phyloP scores from a whole-genome alignment of 2,329 filamentous ascomycete genomes.

The Teratosphaeria destructans region DNA sequence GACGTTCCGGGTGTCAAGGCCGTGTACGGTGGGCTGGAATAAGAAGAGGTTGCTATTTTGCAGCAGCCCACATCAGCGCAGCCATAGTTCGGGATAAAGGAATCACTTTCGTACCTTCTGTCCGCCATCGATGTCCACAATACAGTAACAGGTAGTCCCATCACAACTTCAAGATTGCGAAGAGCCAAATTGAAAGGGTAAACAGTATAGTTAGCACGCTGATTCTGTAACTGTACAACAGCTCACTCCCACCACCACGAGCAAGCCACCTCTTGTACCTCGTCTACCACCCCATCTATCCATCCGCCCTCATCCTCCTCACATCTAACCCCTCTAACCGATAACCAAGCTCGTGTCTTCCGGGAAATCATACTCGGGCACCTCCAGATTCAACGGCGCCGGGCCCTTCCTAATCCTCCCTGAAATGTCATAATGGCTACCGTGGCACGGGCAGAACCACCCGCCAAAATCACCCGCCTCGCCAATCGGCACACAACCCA shows the following conservation, averaged over 20 bases:
- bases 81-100: no score
- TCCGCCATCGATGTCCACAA: background rate
- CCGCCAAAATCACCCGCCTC: constrained; percentile 96
- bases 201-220: constrained; percentile 2
- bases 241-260: background rate
- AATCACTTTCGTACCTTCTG: background rate
- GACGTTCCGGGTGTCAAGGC: background rate
- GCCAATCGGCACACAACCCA: constrained; percentile 98
- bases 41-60: background rate
- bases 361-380: constrained; percentile 85
- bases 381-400: constrained; percentile 93
- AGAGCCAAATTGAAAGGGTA: background rate
- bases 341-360: constrained; percentile 83
- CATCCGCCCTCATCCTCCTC: background rate
- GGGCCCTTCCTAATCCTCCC: constrained; percentile 96
- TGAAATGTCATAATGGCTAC: constrained; percentile 99
- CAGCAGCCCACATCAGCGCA: no score
- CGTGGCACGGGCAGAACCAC: constrained; percentile 99
- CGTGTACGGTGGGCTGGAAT: background rate
- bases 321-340: constrained; percentile 53
- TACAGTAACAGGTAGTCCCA: background rate
- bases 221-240: constrained; percentile 6
- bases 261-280: background rate
- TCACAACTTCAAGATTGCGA: background rate
- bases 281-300: background rate